Conservation (phyloP, 202 grass and related monocot species). For the Bolboschoenoplectus hybrid region DNA sequence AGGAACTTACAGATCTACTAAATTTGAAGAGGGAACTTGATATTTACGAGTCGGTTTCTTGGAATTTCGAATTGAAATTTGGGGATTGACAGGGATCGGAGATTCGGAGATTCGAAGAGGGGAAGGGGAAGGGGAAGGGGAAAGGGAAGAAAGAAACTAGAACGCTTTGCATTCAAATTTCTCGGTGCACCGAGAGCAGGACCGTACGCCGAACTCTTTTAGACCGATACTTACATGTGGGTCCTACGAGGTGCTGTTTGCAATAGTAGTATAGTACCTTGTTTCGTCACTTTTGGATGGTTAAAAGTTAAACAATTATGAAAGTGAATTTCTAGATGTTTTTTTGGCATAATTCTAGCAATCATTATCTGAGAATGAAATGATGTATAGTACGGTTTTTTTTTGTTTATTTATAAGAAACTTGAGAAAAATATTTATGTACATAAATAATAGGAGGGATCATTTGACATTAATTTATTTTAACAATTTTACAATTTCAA, state of each 20-base stretch:
- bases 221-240: neutral
- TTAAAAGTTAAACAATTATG: neutral
- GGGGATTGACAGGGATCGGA: conserved; percentile 18
- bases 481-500: too few relatives aligned
- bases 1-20: conserved; percentile 19
- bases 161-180: conserved; percentile 16
- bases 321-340: neutral
- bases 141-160: conserved; percentile 7
- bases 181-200: neutral
- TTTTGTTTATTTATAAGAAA: too few relatives aligned
- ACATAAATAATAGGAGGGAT: too few relatives aligned
- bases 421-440: too few relatives aligned
- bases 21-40: neutral
- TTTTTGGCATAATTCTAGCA: neutral
- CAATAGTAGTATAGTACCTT: neutral
- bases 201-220: neutral
- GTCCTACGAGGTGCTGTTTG: neutral
- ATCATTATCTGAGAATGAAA: too few relatives aligned
- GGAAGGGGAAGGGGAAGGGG: conserved; percentile 11
- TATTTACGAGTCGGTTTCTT: neutral
- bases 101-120: neutral
- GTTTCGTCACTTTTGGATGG: neutral
- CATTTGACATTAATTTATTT: too few relatives aligned
- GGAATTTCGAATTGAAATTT: conserved; percentile 6
- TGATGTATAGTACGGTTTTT: too few relatives aligned